Evolutionary conservation across 179 eudicot genomes (phyloP).

Genomic region (Spinacia oleracea): DNA sequence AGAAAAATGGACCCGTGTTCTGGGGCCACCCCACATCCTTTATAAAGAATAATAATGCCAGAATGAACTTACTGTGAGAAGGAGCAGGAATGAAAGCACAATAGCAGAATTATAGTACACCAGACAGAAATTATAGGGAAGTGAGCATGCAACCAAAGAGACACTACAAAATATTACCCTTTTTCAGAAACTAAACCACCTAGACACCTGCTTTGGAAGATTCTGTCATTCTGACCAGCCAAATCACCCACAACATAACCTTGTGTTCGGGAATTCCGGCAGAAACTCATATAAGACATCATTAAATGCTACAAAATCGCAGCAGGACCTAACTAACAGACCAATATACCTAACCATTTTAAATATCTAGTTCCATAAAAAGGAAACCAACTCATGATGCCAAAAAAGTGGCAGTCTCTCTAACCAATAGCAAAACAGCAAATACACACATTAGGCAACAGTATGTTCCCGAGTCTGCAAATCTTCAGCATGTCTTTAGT

Average conservation of each 20-base stretch:
- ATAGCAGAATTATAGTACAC: not conserved
- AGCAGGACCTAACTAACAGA: not conserved
- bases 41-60: too few relatives aligned
- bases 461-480: not conserved
- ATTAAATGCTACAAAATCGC: not conserved
- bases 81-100: not conserved
- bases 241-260: not conserved
- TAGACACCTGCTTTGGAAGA: not conserved
- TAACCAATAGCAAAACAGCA: not conserved
- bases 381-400: not conserved
- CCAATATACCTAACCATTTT: not conserved
- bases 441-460: not conserved
- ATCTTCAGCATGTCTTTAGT: not conserved
- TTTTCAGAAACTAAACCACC: not conserved
- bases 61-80: not conserved
- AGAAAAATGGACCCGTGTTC: not conserved
- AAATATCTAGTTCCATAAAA: not conserved
- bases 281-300: not conserved
- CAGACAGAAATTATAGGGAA: not conserved
- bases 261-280: not conserved
- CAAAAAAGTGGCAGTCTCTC: not conserved
- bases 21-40: not conserved
- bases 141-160: not conserved
- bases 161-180: not conserved
- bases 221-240: not conserved